Conservation (phyloP, 257 asterid species). For the Fraxinus cuspidata region DNA sequence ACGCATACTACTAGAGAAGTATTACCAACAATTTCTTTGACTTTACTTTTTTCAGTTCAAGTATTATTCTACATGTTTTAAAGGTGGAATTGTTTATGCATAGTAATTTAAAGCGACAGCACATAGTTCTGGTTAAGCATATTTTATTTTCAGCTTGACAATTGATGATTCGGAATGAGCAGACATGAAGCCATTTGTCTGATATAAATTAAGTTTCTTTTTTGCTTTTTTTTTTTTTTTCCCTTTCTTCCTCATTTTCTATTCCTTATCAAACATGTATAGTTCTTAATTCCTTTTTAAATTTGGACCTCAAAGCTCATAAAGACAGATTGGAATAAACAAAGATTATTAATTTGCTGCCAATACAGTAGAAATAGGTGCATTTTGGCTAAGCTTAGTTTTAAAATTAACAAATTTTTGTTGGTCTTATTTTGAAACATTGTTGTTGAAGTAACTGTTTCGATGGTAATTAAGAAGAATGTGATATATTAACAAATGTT, state of each 20-base stretch:
- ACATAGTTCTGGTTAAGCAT: slow-evolving; percentile 41
- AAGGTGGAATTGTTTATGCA: slow-evolving; percentile 30
- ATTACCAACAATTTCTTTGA: slow-evolving; percentile 29
- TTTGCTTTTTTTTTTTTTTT: slow-evolving; percentile 30
- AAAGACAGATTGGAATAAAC: slow-evolving; percentile 33
- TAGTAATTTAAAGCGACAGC: slow-evolving; percentile 34
- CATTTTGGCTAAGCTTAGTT: slow-evolving; percentile 5
- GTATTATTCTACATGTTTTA: slow-evolving; percentile 31
- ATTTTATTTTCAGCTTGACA: slow-evolving; percentile 21
- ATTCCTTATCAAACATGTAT: slow-evolving; percentile 27
- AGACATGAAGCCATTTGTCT: slow-evolving; percentile 50
- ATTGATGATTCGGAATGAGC: slow-evolving; percentile 9
- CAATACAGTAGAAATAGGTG: slow-evolving; percentile 16
- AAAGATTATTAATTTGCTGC: slow-evolving; percentile 31
- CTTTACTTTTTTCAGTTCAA: slow-evolving; percentile 27
- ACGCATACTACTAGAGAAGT: slow-evolving; percentile 23
- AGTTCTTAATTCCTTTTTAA: slow-evolving; percentile 41
- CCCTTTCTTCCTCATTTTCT: slow-evolving; percentile 21
- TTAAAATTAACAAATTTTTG: not conserved
- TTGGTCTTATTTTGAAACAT: slow-evolving; percentile 1
- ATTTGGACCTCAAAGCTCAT: slow-evolving; percentile 38
- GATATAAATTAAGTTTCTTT: slow-evolving; percentile 38
- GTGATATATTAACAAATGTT: not conserved
- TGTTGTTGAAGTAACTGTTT: not conserved
- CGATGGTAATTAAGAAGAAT: not conserved